Percentiles rank a stretch among this genome's conserved stretches.
Conservation (phyloP, 495 filamentous ascomycete genomes). For the Elasticomyces elasticus region DNA sequence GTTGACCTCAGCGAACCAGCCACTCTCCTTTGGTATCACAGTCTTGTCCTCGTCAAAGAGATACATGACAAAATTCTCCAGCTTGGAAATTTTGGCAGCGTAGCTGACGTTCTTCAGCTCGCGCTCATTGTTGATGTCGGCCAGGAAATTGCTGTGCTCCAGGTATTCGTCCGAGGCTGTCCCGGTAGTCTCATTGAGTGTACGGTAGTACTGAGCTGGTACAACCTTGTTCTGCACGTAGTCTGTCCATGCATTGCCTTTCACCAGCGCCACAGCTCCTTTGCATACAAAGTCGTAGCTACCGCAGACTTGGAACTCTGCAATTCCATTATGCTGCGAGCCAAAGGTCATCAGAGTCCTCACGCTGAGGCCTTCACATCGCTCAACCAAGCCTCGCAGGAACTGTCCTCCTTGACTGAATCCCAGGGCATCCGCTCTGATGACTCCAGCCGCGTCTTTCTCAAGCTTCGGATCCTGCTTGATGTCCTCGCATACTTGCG, state of each 20-base stretch:
- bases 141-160: constrained; percentile 80
- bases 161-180: constrained; percentile 61
- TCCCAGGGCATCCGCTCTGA: constrained; percentile 61
- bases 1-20: constrained; percentile 86
- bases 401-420: constrained; percentile 97
- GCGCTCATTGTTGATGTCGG: constrained; percentile 97
- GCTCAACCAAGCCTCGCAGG: constrained; percentile 82
- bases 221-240: constrained; percentile 71
- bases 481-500: constrained; percentile 69
- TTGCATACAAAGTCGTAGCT: constrained; percentile 70
- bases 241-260: constrained; percentile 60
- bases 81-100: constrained; percentile 52
- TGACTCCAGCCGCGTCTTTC: constrained; percentile 28
- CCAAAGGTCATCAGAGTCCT: constrained; percentile 83
- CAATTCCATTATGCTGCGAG: constrained; percentile 87
- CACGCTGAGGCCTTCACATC: constrained; percentile 64
- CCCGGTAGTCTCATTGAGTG: constrained; percentile 27
- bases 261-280: constrained; percentile 61
- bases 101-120: constrained; percentile 62
- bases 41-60: constrained; percentile 80
- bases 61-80: constrained; percentile 81
- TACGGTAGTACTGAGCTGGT: constrained; percentile 88
- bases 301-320: constrained; percentile 58
- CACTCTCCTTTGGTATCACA: constrained; percentile 81
- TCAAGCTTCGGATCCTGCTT: constrained; percentile 64